A percentile compares a stretch with the other conserved stretches of the same genome.
Evolutionary conservation across 768 basidiomycete genomes (phyloP).

Genomic region (Paxillus rubicundulus): DNA sequence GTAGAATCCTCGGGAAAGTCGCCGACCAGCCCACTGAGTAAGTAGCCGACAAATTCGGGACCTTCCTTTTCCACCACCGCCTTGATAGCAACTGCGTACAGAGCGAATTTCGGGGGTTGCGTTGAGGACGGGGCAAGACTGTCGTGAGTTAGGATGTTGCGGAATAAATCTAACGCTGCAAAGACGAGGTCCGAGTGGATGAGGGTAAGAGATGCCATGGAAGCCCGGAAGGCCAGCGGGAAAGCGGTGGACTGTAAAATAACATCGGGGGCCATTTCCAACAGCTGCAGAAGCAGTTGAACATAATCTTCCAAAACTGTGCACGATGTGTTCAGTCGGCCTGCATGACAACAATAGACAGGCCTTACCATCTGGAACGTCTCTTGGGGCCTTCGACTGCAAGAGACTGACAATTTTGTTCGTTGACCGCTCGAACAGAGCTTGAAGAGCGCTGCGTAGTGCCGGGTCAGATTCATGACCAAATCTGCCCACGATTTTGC

Average conservation of each 20-base stretch:
- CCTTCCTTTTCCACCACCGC: slow-evolving; percentile 68
- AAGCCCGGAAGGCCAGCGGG: slow-evolving; percentile 70
- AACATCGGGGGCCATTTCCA: slow-evolving; percentile 66
- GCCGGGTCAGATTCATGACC: slow-evolving; percentile 59
- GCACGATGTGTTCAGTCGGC: slow-evolving; percentile 7
- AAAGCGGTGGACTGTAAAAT: slow-evolving; percentile 79
- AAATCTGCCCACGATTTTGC: slow-evolving; percentile 79
- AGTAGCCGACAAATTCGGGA: slow-evolving; percentile 60
- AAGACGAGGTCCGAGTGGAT: slow-evolving; percentile 82
- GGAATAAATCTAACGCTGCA: slow-evolving; percentile 78
- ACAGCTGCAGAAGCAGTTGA: slow-evolving; percentile 70
- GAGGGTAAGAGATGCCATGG: slow-evolving; percentile 77
- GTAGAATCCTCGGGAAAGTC: slow-evolving; percentile 88
- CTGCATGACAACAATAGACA: neutral
- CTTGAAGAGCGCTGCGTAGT: slow-evolving; percentile 56
- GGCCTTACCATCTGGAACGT: slow-evolving; percentile 86
- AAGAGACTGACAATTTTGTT: slow-evolving; percentile 66
- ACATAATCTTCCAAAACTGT: slow-evolving; percentile 93
- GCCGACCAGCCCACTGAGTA: slow-evolving; percentile 77
- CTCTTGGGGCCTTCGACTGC: slow-evolving; percentile 62
- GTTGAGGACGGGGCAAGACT: slow-evolving; percentile 50
- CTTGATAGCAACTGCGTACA: slow-evolving; percentile 63
- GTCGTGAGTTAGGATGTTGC: slow-evolving; percentile 72
- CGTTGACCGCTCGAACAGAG: slow-evolving; percentile 74
- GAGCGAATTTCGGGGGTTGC: slow-evolving; percentile 56